Evolutionary conservation across 78 protist genomes (phyloP), one percentile per base, ranked within the genome.

Genomic region (Dictyostelium capitatum): DNA sequence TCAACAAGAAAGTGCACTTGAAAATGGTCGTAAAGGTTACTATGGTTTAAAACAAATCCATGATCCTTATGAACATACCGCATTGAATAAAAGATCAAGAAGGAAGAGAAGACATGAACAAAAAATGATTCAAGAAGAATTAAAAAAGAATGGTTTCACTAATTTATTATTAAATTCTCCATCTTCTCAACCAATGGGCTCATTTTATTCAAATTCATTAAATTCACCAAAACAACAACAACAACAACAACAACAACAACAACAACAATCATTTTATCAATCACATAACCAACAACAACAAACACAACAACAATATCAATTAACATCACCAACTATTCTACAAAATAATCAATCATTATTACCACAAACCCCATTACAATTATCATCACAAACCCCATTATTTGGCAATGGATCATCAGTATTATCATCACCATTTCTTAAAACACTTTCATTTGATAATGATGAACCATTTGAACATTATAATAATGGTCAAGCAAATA

Each of bases 91-190:
- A 48, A 30, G 92, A 62, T 59, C 79, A 14, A 73, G 92, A 57
- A 79, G 92, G 77, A 85, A 85, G 83, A 85, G 92, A 85, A 73
- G 92, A 77, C 92, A 85, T 25, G 92, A 85, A 77, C 92, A 85
- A 77, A 85, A 85, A 79, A 54, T 77, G 83, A 57, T 85, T 23
- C 92, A 85, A 62, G 92, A 85, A 30, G 92, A 85, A 48, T 17
- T 85, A 46, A 85, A 85, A 23, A 85, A 75, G 43, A 69, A 59
- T 77, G 82, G 82, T 6, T 73, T 47, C 37, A 41, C 82, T 0
- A 51, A 43, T 53, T 53, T 77, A 15, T 15, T 77, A 23, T 53
- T 77, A 43, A 77, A 77, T 15, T 51, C 82, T 10, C 82, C 82
- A 51, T 28, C 25, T 19, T 37, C 12, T 41, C 20, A 32, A 7